Evolutionary conservation across 805 yeast genomes (phyloP).

Genomic region (Pichia eremophila): DNA sequence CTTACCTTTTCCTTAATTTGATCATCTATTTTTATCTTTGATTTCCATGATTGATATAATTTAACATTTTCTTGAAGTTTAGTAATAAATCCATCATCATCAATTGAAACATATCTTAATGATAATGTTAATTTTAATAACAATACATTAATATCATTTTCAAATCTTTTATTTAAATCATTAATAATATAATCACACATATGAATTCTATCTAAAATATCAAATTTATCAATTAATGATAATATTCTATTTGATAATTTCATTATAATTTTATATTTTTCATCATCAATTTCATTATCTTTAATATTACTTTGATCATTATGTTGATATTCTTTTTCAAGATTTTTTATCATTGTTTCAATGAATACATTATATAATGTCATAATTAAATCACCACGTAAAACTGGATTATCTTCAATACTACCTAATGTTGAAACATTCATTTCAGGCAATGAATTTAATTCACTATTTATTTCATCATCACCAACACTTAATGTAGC

Average conservation of each 20-base stretch:
- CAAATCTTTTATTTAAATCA: slow-evolving; percentile 36
- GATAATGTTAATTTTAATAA: slow-evolving; percentile 55
- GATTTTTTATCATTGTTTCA: slow-evolving; percentile 32
- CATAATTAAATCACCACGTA: slow-evolving; percentile 63
- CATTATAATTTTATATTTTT: background rate
- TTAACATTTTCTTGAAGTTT: slow-evolving; percentile 61
- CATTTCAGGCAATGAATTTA: slow-evolving; percentile 71
- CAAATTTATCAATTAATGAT: slow-evolving; percentile 56
- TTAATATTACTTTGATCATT: too few species aligned
- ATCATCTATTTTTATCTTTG: slow-evolving; percentile 28
- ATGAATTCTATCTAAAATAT: slow-evolving; percentile 58
- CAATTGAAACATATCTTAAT: slow-evolving; percentile 41
- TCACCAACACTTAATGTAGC: slow-evolving; percentile 10
- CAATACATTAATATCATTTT: slow-evolving; percentile 31
- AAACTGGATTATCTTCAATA: slow-evolving; percentile 74
- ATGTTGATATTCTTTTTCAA: slow-evolving; percentile 12
- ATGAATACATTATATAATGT: slow-evolving; percentile 62
- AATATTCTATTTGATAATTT: slow-evolving; percentile 35
- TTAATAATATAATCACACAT: slow-evolving; percentile 56
- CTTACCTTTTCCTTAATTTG: slow-evolving; percentile 25
- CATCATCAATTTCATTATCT: background rate
- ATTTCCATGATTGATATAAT: slow-evolving; percentile 49
- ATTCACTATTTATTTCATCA: slow-evolving; percentile 48
- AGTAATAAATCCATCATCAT: slow-evolving; percentile 40
- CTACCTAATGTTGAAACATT: slow-evolving; percentile 79